Base-by-base conservation (phyloP, 2,329 filamentous ascomycete species). In the Fusarium multiceps region DNA sequence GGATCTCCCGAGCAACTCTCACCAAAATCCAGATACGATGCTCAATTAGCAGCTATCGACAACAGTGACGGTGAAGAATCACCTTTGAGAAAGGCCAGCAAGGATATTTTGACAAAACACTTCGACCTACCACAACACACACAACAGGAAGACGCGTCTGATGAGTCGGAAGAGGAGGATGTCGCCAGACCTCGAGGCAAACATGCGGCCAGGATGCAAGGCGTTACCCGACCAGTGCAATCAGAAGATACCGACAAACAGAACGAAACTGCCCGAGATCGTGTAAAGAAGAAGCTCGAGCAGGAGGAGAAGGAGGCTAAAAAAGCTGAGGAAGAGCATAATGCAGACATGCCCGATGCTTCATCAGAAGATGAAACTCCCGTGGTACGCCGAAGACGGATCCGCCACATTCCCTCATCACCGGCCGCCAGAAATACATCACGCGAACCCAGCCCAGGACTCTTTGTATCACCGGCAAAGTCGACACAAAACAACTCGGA, bases 151-250 rank as follows among this genome's bases (percentile, higher is more conserved):
- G 83, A 85, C n/a, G 84, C 85, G n/a, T 82, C 85, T 34, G 82
- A 83, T 14, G 80, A 79, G 27, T 77, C 78, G 6, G 79, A 80
- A 23, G 71, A 77, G 40, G 74, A 77, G 7, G 34, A 37, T 37
- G 60, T 85, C 6, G 11, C 1, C 4, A 82, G 83, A 46, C 91
- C 91, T 1, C 85, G 86, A 57, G 90, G 90, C 25, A 86, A 87
- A 55, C 82, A 93, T 71, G 90, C 90, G 14, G 85, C 90, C 18
- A 84, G 88, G 54, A 89, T 93, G 85, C 85, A 87, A 66, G 85
- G 77, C 43, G 71, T 66, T 32, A 59, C 64, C 23, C 49, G 69
- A 40, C 76, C 71, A 11, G 71, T 71, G 13, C 64, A 57, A 25
- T 34, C 57, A 27, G 23, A 27, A 37, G 21, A 34, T 28, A 51